These are phyloP conservation scores for Orobanche coerulescens DNA, from an alignment of 257 asterid genomes.

Conservation along the genomic window DNA sequence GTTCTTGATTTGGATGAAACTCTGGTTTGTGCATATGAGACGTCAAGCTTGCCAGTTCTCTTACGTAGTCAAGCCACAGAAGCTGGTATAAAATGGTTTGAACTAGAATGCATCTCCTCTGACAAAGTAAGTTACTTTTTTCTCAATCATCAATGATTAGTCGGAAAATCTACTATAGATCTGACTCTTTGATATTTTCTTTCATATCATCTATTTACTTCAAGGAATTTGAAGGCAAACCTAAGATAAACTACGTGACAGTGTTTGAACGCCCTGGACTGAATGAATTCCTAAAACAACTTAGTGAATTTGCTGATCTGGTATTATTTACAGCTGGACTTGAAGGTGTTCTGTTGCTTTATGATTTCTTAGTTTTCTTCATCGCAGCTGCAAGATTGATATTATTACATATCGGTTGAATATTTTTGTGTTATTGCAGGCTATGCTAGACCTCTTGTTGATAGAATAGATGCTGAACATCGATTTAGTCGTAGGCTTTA, in stretches of 20 bases:
- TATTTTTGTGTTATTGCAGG: conserved; percentile 39
- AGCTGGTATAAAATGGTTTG: conserved; percentile 85
- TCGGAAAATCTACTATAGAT: conserved; percentile 1
- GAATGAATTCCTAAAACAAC: conserved; percentile 62
- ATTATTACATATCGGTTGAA: conserved; percentile 16
- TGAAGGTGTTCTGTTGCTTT: conserved; percentile 53
- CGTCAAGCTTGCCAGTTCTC: conserved; percentile 62
- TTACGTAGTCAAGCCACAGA: conserved; percentile 76
- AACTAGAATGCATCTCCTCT: conserved; percentile 57
- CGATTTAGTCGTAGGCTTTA: conserved; percentile 65
- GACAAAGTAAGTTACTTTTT: conserved; percentile 46
- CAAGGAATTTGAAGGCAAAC: conserved; percentile 73
- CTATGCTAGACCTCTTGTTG: conserved; percentile 94
- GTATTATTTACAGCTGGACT: conserved; percentile 94
- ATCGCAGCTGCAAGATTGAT: conserved; percentile 2
- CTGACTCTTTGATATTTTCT: conserved; percentile 17
- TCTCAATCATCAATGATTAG: background rate
- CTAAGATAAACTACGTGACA: conserved; percentile 86
- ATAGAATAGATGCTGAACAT: conserved; percentile 68
- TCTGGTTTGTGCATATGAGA: conserved; percentile 79
- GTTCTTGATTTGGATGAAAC: conserved; percentile 97
- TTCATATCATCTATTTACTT: conserved; percentile 17
- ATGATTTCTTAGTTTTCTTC: conserved; percentile 10
- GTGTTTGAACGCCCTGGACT: conserved; percentile 95
- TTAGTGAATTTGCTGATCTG: conserved; percentile 81